Conservation (phyloP, 2,329 filamentous ascomycete species). For the Aureobasidium subglaciale region DNA sequence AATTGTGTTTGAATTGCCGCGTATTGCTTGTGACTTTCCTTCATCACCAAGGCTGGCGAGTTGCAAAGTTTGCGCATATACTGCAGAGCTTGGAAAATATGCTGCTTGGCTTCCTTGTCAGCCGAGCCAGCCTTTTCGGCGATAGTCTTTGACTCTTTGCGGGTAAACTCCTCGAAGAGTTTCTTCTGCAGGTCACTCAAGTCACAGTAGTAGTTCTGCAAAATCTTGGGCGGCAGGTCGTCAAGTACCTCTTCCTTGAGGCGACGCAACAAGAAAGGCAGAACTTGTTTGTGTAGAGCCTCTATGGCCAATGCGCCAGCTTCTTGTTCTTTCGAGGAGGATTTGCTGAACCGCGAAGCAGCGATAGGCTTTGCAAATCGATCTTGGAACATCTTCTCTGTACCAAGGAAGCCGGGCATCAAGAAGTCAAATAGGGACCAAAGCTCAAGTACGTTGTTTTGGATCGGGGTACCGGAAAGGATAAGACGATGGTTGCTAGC, state of each 20-base stretch:
- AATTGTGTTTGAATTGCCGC: slow-evolving; percentile 78
- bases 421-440: slow-evolving; percentile 99
- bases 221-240: slow-evolving; percentile 92
- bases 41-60: slow-evolving; percentile 91
- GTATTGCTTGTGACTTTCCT: slow-evolving; percentile 85
- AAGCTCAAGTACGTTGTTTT: slow-evolving; percentile 93
- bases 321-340: slow-evolving; percentile 97
- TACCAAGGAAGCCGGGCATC: slow-evolving; percentile 96
- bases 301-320: slow-evolving; percentile 93
- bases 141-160: slow-evolving; percentile 84
- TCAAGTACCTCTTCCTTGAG: slow-evolving; percentile 97
- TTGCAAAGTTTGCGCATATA: slow-evolving; percentile 99
- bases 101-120: slow-evolving; percentile 91
- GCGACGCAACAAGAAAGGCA: slow-evolving; percentile 90
- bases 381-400: slow-evolving; percentile 94
- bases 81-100: slow-evolving; percentile 97
- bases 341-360: slow-evolving; percentile 90
- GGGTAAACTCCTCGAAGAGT: slow-evolving; percentile 92
- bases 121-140: slow-evolving; percentile 73
- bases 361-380: slow-evolving; percentile 93
- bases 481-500: slow-evolving; percentile 91
- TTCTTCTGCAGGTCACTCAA: slow-evolving; percentile 90
- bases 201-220: slow-evolving; percentile 99
- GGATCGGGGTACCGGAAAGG: slow-evolving; percentile 91
- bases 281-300: slow-evolving; percentile 95